Base-by-base conservation (phyloP, 768 basidiomycete species). In the Russula ochroleuca region DNA sequence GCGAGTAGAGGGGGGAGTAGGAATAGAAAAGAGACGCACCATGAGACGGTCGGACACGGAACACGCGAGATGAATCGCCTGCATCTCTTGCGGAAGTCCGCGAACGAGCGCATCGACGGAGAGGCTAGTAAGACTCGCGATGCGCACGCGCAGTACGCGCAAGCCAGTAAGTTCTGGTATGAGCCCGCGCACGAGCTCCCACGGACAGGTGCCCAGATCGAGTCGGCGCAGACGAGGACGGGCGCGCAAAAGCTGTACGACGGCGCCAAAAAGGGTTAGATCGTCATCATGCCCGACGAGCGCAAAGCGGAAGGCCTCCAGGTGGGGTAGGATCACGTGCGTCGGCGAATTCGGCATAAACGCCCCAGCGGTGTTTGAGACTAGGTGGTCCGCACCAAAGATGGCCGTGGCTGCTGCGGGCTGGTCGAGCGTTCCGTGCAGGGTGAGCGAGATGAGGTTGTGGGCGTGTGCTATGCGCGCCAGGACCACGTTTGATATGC, bases 371-470 rank as follows among this genome's bases (percentile, higher is more conserved):
- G 47, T 67, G 14, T 79, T 81, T 61, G 83, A 80, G 66, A 84
- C 79, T 57, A 87, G 73, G 64, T 86, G 83, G 70, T 87, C 85
- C 58, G 80, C 82, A 4, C 75, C 80, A 65, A 88, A 85, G 31
- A 88, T 78, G 19, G 85, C 83, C 2, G 79, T 75, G 19, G 85
- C 86, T 1, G 82, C 78, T 19, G 71, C 76, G 0, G 83, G 81
- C 60, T 85, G 83, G 67, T 83, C 84, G 64, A 87, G 82, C 35
- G 81, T 84, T 28, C 86, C 85, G 66, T 87, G 86, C 8, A 88
- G 73, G 0, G 86, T 87, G 41, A 88, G 75, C 64, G 82, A 82
- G 69, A 82, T 79, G 52, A 88, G 75, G 48, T 80, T 81, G 67
- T 83, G 80, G 2, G 85, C 85, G 66, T 84, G 83, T 0, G 84